Base-by-base conservation (phyloP, 305 asterid species). In the Euphrasia arctica region DNA sequence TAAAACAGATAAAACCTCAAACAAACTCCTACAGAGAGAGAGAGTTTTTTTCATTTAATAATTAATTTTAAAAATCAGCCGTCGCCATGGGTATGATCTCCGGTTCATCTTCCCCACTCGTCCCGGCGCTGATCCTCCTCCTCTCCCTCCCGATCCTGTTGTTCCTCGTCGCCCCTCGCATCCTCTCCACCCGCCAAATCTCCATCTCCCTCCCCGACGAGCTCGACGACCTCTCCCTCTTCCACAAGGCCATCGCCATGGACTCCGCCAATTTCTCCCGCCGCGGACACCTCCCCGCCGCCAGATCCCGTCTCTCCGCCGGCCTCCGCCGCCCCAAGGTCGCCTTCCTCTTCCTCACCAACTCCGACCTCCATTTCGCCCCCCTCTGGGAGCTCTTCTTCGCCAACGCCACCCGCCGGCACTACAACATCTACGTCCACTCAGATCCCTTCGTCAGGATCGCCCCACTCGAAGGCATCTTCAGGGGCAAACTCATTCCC, bases 271-370 rank as follows among this genome's bases (percentile, higher is more conserved):
- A 75, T 60, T 75, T 72, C 78, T 59, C 81, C 70, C 74, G 80
- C 82, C 83, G 80, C 67, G 45, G 51, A 28, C 84, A 34, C 63
- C 83, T 62, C 52, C 98, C 98, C 43, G 74, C 96, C 60, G 84
- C 82, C 67, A 85, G 74, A 76, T 85, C 89, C 56, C 96, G 78
- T 13, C 77, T 83, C n/a, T 90, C 96, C 67, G 64, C 95, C 66
- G 68, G 85, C 54, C 70, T 79, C 56, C 83, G 80, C 72, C 85
- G 89, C 50, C 96, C 96, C 50, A 89, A 89, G 54, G 84, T 91
- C 67, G 98, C 98, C 4, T 91, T 91, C 74, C 76, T 91, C 4
- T 91, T 89, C 73, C 79, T 91, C 55, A 91, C 95, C 6, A 89
- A 91, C 69, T 79, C 98, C 49, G 80, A 78, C 51, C 91, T 91